Conservation (phyloP, 805 yeast genomes). For the Metschnikowia lachancei region DNA sequence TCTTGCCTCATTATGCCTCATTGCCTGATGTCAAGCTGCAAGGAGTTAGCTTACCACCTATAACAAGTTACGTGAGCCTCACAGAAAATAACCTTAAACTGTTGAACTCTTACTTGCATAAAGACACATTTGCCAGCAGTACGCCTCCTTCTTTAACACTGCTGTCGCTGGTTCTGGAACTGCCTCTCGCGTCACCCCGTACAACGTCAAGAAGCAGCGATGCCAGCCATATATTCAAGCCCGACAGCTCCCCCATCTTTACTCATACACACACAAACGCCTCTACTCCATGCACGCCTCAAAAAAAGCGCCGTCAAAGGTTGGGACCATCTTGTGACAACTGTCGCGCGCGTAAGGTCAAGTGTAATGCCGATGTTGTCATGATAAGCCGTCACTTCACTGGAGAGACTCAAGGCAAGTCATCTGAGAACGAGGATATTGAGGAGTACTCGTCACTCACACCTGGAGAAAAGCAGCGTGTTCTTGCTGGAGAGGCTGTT, state of each 20-base stretch:
- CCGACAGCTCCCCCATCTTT: not conserved
- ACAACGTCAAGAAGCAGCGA: slow-evolving; percentile 1
- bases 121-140: slow-evolving; percentile 6
- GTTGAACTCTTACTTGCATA: slow-evolving; percentile 16
- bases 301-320: slow-evolving; percentile 52
- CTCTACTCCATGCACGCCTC: not conserved
- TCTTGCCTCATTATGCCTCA: slow-evolving; percentile 19
- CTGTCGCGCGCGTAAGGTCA: slow-evolving; percentile 66
- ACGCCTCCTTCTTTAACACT: slow-evolving; percentile 21
- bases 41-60: slow-evolving; percentile 17
- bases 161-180: slow-evolving; percentile 21
- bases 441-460: slow-evolving; percentile 14
- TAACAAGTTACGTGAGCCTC: slow-evolving; percentile 16
- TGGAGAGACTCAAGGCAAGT: not conserved
- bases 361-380: slow-evolving; percentile 65
- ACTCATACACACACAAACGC: not conserved
- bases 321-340: slow-evolving; percentile 74
- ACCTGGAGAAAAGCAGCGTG: slow-evolving; percentile 12
- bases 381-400: slow-evolving; percentile 30
- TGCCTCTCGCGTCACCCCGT: slow-evolving; percentile 22
- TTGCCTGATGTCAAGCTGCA: slow-evolving; percentile 7
- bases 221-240: not conserved
- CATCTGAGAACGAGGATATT: slow-evolving; percentile 1
- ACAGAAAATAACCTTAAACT: slow-evolving; percentile 22
- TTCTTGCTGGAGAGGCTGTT: slow-evolving; percentile 19